Conservation (phyloP, 2,329 filamentous ascomycete species). For the Neurospora sp. region DNA sequence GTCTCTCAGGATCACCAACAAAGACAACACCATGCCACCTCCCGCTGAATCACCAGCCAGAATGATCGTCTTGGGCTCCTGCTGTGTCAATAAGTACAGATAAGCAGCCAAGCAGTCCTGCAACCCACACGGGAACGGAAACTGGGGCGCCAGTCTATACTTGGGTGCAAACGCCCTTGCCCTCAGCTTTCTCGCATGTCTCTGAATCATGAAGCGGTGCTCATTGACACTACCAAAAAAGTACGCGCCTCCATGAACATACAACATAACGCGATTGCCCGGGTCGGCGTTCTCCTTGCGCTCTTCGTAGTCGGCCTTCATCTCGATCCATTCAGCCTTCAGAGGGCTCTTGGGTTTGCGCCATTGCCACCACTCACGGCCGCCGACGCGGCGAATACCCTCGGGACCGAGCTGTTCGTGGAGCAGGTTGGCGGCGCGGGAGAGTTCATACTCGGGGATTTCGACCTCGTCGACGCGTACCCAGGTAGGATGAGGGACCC, state of each 20-base stretch:
- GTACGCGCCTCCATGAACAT: slow-evolving; percentile 89
- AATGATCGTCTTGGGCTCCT: slow-evolving; percentile 74
- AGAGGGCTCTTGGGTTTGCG: slow-evolving; percentile 55
- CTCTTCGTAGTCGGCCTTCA: slow-evolving; percentile 70
- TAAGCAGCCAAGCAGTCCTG: slow-evolving; percentile 87
- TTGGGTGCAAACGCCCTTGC: slow-evolving; percentile 78
- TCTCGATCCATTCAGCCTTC: slow-evolving; percentile 92
- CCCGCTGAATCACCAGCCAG: slow-evolving; percentile 90
- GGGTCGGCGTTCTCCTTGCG: slow-evolving; percentile 52
- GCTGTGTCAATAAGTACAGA: slow-evolving; percentile 65
- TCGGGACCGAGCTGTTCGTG: slow-evolving; percentile 66
- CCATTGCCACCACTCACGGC: slow-evolving; percentile 86
- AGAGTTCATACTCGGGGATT: slow-evolving; percentile 56
- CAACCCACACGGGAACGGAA: slow-evolving; percentile 87
- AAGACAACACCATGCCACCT: slow-evolving; percentile 74
- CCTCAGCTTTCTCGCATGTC: slow-evolving; percentile 88
- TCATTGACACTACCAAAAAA: slow-evolving; percentile 94
- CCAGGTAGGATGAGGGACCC: slow-evolving; percentile 85
- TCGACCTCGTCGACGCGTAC: slow-evolving; percentile 63
- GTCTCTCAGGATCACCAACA: slow-evolving; percentile 75
- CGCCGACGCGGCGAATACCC: slow-evolving; percentile 68
- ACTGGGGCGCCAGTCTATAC: slow-evolving; percentile 86
- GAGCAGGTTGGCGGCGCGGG: slow-evolving; percentile 56
- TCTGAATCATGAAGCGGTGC: slow-evolving; percentile 96
- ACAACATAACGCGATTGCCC: slow-evolving; percentile 75